A percentile compares a stretch with the other conserved stretches of the same genome.
These are phyloP conservation scores for Emericellopsis cladophorae DNA, from an alignment of 2,329 filamentous ascomycete species.

Conservation along the genomic window DNA sequence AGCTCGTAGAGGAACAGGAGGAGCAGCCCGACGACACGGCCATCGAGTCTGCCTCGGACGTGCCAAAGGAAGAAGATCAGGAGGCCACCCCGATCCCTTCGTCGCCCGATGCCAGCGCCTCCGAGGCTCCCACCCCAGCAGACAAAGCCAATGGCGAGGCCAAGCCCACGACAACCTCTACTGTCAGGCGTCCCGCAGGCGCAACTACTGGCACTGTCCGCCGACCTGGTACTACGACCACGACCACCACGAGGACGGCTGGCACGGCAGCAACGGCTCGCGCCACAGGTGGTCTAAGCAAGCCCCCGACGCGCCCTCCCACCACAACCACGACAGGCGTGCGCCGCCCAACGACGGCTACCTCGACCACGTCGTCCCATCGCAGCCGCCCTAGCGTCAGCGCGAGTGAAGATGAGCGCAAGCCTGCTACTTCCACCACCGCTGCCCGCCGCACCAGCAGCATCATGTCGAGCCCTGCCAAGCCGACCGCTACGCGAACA, in stretches of 20 bases:
- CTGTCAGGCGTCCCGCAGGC: conserved; percentile 16
- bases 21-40: conserved; percentile 8
- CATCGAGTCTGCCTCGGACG: background rate
- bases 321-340: conserved; percentile 17
- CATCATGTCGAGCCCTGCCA: conserved; percentile 24
- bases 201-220: background rate
- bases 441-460: conserved; percentile 29
- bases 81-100: conserved; percentile 12
- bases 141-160: conserved; percentile 17
- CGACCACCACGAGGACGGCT: conserved; percentile 11
- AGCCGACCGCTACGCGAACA: conserved; percentile 9
- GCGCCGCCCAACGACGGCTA: conserved; percentile 16
- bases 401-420: conserved; percentile 38
- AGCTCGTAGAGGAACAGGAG: conserved; percentile 14
- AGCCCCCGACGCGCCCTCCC: conserved; percentile 35
- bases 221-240: conserved; percentile 11
- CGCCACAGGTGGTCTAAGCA: conserved; percentile 27
- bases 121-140: conserved; percentile 17
- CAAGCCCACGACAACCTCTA: conserved; percentile 14
- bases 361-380: conserved; percentile 27
- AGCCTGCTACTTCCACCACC: conserved; percentile 21
- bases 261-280: conserved; percentile 18
- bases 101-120: conserved; percentile 13
- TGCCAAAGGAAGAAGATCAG: conserved; percentile 2
- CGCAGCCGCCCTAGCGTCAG: conserved; percentile 33